Conservation (phyloP, 1,139 yeast genomes). For the Magnusiomyces clavatus region DNA sequence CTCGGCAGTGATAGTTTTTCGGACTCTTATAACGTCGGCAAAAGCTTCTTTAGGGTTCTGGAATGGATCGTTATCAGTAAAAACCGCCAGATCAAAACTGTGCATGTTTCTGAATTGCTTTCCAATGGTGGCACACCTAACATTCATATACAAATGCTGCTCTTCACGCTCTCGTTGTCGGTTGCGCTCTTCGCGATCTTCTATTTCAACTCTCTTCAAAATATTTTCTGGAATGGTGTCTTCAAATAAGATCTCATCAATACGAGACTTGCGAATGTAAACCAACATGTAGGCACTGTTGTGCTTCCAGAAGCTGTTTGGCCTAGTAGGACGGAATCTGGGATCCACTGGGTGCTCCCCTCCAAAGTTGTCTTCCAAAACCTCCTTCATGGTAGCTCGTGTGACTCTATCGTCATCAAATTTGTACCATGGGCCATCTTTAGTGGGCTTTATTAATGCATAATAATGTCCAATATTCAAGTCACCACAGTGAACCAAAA, state of each 20-base stretch:
- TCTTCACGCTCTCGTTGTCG: slow-evolving; percentile 67
- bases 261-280: slow-evolving; percentile 62
- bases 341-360: slow-evolving; percentile 39
- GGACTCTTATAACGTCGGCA: slow-evolving; percentile 47
- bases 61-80: slow-evolving; percentile 12
- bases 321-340: slow-evolving; percentile 10
- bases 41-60: slow-evolving; percentile 35
- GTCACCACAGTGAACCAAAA: slow-evolving; percentile 91
- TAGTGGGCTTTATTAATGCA: slow-evolving; percentile 79
- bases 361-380: slow-evolving; percentile 89
- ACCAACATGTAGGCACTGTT: slow-evolving; percentile 98
- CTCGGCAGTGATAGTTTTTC: slow-evolving; percentile 48
- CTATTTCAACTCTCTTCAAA: slow-evolving; percentile 55
- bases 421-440: slow-evolving; percentile 70
- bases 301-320: slow-evolving; percentile 47
- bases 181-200: slow-evolving; percentile 47
- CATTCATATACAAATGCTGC: slow-evolving; percentile 62
- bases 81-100: slow-evolving; percentile 65
- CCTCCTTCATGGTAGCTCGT: slow-evolving; percentile 75
- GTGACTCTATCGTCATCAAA: slow-evolving; percentile 96
- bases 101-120: slow-evolving; percentile 49
- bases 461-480: slow-evolving; percentile 95
- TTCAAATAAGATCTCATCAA: slow-evolving; percentile 52
- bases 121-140: slow-evolving; percentile 46
- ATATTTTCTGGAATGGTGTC: slow-evolving; percentile 63